Conservation (phyloP, 805 yeast genomes). For the Metahyphopichia silvanorum region DNA sequence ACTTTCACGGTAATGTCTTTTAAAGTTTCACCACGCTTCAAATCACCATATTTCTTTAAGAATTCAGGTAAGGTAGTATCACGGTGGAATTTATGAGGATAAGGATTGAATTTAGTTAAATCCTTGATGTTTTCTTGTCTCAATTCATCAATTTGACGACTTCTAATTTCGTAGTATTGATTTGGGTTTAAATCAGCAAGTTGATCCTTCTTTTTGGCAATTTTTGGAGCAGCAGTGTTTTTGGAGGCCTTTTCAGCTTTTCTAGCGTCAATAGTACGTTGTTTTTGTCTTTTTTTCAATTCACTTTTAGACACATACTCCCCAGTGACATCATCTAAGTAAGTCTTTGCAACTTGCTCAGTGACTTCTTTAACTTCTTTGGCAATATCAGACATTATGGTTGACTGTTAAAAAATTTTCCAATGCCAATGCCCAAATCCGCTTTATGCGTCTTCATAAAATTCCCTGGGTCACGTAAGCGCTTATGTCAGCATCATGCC, state of each 20-base stretch:
- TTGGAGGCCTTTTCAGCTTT: conserved; percentile 87
- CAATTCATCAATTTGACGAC: conserved; percentile 81
- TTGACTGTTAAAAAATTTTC: conserved; percentile 1
- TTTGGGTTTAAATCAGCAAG: conserved; percentile 91
- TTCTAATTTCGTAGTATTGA: conserved; percentile 90
- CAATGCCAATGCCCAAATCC: too few species aligned
- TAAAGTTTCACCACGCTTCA: conserved; percentile 82
- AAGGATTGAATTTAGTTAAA: conserved; percentile 75
- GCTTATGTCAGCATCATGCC: too few species aligned
- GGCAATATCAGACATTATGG: conserved; percentile 29
- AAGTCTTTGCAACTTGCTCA: conserved; percentile 72
- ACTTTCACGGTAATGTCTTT: conserved; percentile 68
- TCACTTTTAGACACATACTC: conserved; percentile 96
- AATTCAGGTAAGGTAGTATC: conserved; percentile 67
- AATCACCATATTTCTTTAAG: conserved; percentile 60
- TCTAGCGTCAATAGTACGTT: conserved; percentile 80
- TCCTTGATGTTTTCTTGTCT: conserved; percentile 50
- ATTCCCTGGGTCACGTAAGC: too few species aligned
- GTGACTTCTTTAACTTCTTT: conserved; percentile 56
- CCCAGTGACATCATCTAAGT: conserved; percentile 91
- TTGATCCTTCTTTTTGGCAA: conserved; percentile 54
- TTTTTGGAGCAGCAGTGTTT: conserved; percentile 47
- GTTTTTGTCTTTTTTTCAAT: conserved; percentile 92
- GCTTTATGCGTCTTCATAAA: too few species aligned
- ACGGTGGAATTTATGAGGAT: conserved; percentile 92